phyloP scores from a whole-genome alignment of 2,329 filamentous ascomycete species.

The Pyrenochaeta sp. region DNA sequence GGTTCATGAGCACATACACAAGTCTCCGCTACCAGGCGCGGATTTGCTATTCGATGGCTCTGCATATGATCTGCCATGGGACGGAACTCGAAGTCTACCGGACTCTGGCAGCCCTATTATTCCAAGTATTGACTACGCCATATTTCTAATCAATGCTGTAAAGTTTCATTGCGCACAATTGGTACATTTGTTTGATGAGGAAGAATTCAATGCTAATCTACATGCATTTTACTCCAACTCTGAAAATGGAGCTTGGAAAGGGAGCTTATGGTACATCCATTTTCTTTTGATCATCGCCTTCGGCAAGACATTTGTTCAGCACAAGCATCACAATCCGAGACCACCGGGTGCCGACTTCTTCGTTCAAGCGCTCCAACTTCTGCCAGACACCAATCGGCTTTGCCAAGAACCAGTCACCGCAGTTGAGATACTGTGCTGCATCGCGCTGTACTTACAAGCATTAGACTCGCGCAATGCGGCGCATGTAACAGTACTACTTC shows the following conservation, averaged over 20 bases:
- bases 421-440: constrained; percentile 61
- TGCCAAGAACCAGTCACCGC: constrained; percentile 57
- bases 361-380: constrained; percentile 67
- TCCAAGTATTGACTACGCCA: constrained; percentile 61
- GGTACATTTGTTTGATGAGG: constrained; percentile 65
- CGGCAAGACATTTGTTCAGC: constrained; percentile 62
- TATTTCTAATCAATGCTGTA: constrained; percentile 64
- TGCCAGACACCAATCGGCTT: constrained; percentile 57
- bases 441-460: constrained; percentile 63
- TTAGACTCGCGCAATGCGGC: constrained; percentile 59
- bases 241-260: constrained; percentile 31
- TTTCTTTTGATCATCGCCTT: constrained; percentile 64
- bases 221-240: constrained; percentile 53
- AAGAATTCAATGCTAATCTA: constrained; percentile 58
- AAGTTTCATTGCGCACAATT: constrained; percentile 65
- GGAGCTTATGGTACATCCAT: constrained; percentile 61
- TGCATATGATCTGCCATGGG: constrained; percentile 63
- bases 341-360: constrained; percentile 66
- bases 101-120: constrained; percentile 50
- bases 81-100: constrained; percentile 48
- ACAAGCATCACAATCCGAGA: constrained; percentile 32
- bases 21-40: constrained; percentile 53
- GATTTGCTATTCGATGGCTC: constrained; percentile 61
- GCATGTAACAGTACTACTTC: constrained; percentile 46
- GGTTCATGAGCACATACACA: constrained; percentile 58